phyloP scores from a whole-genome alignment of 305 asterid genomes.

The Fraxinus paxiana region DNA sequence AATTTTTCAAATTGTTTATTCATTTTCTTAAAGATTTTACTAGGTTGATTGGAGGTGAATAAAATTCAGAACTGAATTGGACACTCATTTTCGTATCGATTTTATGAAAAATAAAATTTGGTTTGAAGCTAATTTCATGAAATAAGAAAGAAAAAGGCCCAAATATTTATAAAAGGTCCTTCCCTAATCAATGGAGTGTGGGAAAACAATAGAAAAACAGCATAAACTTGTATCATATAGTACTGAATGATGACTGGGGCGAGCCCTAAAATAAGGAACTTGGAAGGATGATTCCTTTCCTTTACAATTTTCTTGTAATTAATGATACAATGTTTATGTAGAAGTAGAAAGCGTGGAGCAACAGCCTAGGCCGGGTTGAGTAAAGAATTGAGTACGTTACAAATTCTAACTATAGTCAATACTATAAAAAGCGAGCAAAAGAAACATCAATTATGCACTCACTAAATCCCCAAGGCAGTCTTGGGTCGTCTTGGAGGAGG shows the following conservation, averaged over 20 bases:
- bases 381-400: conserved; percentile 17
- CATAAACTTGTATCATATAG: not conserved
- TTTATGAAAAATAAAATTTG: not conserved
- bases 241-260: too few species aligned
- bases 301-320: not conserved
- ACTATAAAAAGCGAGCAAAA: conserved; percentile 2
- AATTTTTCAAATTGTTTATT: not conserved
- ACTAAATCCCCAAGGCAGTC: conserved; percentile 5
- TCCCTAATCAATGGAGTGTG: too few species aligned
- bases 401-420: conserved; percentile 12
- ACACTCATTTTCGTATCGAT: not conserved
- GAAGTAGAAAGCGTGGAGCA: conserved; percentile 4
- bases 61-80: not conserved
- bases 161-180: too few species aligned
- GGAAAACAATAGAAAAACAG: not conserved
- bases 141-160: not conserved
- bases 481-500: too few species aligned
- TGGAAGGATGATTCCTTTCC: not conserved
- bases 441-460: conserved; percentile 26
- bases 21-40: not conserved
- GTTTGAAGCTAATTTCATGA: not conserved
- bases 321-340: not conserved
- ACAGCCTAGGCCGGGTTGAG: not conserved
- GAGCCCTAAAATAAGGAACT: not conserved
- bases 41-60: not conserved